Base-by-base conservation (phyloP, 352 stramenopile species). In the Pythium grandisporangium region DNA sequence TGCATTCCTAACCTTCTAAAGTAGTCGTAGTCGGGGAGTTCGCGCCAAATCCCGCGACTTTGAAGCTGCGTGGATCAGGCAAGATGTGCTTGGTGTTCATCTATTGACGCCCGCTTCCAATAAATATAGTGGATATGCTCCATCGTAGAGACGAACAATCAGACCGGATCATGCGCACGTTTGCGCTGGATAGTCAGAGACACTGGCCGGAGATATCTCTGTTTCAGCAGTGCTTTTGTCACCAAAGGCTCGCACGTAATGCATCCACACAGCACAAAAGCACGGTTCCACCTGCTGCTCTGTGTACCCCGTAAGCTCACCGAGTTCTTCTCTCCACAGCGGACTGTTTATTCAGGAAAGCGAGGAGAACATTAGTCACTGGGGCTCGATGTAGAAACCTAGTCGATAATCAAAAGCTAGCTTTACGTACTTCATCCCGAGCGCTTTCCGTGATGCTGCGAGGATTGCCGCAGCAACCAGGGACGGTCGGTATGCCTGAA, bases 401-500 rank as follows among this genome's bases (percentile, higher is more conserved):
- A 44, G 30, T 25, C 5, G 43, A 22, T 30, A 38, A 22, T 30
- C 17, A 37, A 16, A 38, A 38, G 19, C 33, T 19, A n/a, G n/a
- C n/a, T n/a, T n/a, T n/a, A 60, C 57, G 25, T 62, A 76, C 26
- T 59, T 76, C 48, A 92, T 84, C 17, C 71, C 73, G 4, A 94
- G 49, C 7, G 77, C 75, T 62, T 89, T 86, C 24, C 81, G 59
- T 4, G 75, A 84, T 14, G 72, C 76, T 4, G 80, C 76, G 30
- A 94, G 51, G 45, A 89, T 89, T 27, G 63, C 66, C 1, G 81
- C 75, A 4, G 81, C 81, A 13, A 91, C 59, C 11, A 94, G 61
- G 0, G 81, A 94, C 23, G 81, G 81, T 2, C 77, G 74, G 46
- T 84, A 94, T 13, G 82, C 74, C 36, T 89, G 76, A 36, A 94